Percentiles rank a stretch among this genome's conserved stretches.
These are phyloP conservation scores for Erysiphe pulchra DNA, from an alignment of 2,329 filamentous ascomycete genomes.

Conservation along the genomic window DNA sequence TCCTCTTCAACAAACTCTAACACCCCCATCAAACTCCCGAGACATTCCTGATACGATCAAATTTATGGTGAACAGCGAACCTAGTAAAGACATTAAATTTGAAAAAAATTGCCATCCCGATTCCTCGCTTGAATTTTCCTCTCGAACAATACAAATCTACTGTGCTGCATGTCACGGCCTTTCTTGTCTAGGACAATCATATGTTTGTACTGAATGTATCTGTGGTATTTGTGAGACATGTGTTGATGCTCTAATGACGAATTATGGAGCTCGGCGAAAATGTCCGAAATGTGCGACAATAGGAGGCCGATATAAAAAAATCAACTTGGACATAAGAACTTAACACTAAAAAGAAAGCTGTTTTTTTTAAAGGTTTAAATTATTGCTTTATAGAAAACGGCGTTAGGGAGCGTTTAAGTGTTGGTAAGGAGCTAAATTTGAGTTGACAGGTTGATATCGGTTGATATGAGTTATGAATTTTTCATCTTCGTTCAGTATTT, in stretches of 20 bases:
- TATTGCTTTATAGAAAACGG: too few relatives aligned
- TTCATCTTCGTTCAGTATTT: too few relatives aligned
- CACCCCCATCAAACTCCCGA: conserved; percentile 45
- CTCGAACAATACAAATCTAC: conserved; percentile 66
- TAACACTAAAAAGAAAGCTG: neutral
- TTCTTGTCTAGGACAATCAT: conserved; percentile 57
- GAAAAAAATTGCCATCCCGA: conserved; percentile 34
- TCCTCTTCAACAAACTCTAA: conserved; percentile 71
- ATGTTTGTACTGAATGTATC: conserved; percentile 89
- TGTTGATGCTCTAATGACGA: conserved; percentile 53
- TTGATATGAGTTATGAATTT: too few relatives aligned
- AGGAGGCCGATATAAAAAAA: conserved; percentile 59
- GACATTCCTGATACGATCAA: conserved; percentile 58
- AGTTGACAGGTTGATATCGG: too few relatives aligned
- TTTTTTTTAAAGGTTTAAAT: too few relatives aligned
- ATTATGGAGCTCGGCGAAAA: conserved; percentile 49
- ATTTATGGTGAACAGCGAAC: conserved; percentile 54
- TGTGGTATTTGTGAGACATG: conserved; percentile 78
- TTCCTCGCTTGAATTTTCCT: conserved; percentile 49
- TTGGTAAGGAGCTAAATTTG: too few relatives aligned
- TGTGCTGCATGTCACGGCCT: conserved; percentile 67
- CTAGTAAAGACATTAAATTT: conserved; percentile 49
- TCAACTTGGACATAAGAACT: conserved; percentile 57
- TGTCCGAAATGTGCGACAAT: conserved; percentile 60
- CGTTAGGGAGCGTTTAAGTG: too few relatives aligned